Evolutionary conservation across 2,329 filamentous ascomycete genomes (phyloP).

Genomic region (Amphichorda felina): DNA sequence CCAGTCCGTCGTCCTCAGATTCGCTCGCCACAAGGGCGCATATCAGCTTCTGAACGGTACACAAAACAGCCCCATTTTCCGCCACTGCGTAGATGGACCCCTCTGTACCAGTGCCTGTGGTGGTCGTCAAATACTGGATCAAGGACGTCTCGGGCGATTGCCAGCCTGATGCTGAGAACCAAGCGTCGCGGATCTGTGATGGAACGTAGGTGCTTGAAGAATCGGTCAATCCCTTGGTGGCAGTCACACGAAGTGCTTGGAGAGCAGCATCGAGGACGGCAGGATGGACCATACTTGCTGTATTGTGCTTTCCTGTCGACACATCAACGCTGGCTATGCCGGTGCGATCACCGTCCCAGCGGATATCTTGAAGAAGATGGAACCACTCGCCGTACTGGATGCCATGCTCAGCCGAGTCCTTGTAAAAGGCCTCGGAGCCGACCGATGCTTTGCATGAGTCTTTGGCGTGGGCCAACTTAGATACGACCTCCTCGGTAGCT

Average conservation of each 20-base stretch:
- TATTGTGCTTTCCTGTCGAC: background rate
- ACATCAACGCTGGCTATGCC: background rate
- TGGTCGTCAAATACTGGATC: no score
- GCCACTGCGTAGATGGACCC: background rate
- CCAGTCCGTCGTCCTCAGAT: background rate
- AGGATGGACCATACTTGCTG: slow-evolving; percentile 18
- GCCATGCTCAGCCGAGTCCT: slow-evolving; percentile 12
- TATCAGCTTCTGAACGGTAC: no score
- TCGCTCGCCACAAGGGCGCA: slow-evolving; percentile 7
- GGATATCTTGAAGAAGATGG: slow-evolving; percentile 14
- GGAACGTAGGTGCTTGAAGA: no score
- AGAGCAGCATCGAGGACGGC: slow-evolving; percentile 22
- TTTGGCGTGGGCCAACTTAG: no score
- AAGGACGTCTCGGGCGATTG: no score
- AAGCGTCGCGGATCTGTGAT: no score
- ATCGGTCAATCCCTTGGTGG: no score
- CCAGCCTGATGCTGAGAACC: no score
- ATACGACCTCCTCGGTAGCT: no score
- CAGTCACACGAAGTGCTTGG: slow-evolving; percentile 15
- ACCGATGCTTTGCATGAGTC: no score
- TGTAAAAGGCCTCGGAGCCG: slow-evolving; percentile 15
- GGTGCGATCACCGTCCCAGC: slow-evolving; percentile 14
- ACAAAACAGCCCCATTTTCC: background rate
- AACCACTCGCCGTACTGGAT: slow-evolving; percentile 18
- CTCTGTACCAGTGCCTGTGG: no score